Percentiles rank a stretch among this genome's conserved stretches.
phyloP scores from a whole-genome alignment of 345 rosid species.

The Citrus sp. region DNA sequence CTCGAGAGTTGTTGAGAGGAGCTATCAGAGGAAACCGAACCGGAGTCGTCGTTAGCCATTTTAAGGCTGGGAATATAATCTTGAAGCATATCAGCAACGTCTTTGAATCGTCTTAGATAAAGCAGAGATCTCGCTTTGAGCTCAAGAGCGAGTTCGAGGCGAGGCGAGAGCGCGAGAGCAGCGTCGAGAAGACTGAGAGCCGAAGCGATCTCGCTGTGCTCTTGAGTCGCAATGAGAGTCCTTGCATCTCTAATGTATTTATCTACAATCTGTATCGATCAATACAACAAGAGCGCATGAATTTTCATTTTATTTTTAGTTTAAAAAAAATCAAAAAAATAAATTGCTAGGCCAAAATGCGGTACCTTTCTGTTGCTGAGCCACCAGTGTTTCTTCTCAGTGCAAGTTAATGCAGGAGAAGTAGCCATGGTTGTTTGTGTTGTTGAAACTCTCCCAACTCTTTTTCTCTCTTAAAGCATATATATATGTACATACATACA shows the following conservation, averaged over 20 bases:
- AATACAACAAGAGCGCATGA: not conserved
- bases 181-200: constrained; percentile 78
- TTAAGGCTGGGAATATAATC: constrained; percentile 83
- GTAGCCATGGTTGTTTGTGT: constrained; percentile 32
- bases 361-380: constrained; percentile 76
- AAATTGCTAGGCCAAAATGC: not conserved
- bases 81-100: constrained; percentile 80
- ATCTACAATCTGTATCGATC: constrained; percentile 53
- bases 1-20: constrained; percentile 48
- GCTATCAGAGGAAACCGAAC: constrained; percentile 47
- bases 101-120: constrained; percentile 59
- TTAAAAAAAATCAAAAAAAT: too few species aligned
- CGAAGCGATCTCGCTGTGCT: constrained; percentile 50
- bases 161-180: constrained; percentile 71
- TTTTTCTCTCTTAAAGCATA: constrained; percentile 14
- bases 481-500: too few species aligned
- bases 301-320: too few species aligned
- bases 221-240: constrained; percentile 59
- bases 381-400: constrained; percentile 77
- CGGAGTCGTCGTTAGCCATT: constrained; percentile 50
- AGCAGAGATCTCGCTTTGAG: constrained; percentile 81
- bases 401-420: constrained; percentile 30
- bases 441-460: constrained; percentile 8
- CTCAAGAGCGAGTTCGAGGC: constrained; percentile 67
- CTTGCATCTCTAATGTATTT: constrained; percentile 76